These are phyloP conservation scores for Aspergillus fischeri DNA, from an alignment of 2,329 filamentous ascomycete genomes.

Conservation along the genomic window DNA sequence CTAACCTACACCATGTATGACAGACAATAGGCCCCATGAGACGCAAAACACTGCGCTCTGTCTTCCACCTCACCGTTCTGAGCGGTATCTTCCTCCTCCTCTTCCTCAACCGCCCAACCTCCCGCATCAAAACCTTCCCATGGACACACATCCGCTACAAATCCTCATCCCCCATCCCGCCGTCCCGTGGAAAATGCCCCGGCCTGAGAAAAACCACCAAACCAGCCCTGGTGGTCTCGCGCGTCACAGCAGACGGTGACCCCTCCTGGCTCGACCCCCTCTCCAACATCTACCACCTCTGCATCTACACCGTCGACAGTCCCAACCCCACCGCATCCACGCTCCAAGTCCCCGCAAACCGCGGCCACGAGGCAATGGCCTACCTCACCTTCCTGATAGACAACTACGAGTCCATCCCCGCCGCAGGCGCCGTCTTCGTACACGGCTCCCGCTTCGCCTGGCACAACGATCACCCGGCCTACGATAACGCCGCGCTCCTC, in stretches of 20 bases:
- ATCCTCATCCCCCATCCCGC: slow-evolving; percentile 34
- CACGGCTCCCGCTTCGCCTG: slow-evolving; percentile 44
- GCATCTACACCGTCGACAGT: slow-evolving; percentile 43
- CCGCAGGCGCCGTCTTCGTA: slow-evolving; percentile 39
- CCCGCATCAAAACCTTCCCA: slow-evolving; percentile 32
- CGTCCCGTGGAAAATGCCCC: slow-evolving; percentile 41
- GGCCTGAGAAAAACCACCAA: slow-evolving; percentile 36
- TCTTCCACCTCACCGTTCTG: slow-evolving; percentile 37
- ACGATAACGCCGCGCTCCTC: slow-evolving; percentile 45
- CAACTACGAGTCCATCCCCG: slow-evolving; percentile 41
- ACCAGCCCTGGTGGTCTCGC: slow-evolving; percentile 45
- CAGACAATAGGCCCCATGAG: slow-evolving; percentile 18
- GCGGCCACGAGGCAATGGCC: slow-evolving; percentile 46
- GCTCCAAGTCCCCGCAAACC: slow-evolving; percentile 45
- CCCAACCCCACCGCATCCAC: slow-evolving; percentile 17
- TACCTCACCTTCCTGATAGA: slow-evolving; percentile 48
- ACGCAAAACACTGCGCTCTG: slow-evolving; percentile 32
- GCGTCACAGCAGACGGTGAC: slow-evolving; percentile 40
- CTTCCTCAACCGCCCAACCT: slow-evolving; percentile 32
- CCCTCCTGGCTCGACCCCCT: slow-evolving; percentile 41
- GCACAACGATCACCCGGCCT: slow-evolving; percentile 43
- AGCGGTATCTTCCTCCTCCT: slow-evolving; percentile 33
- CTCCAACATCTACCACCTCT: slow-evolving; percentile 40
- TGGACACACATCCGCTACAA: slow-evolving; percentile 45
- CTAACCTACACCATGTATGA: background rate